phyloP scores from a whole-genome alignment of 2,329 filamentous ascomycete genomes.

The Cercospora canescens region DNA sequence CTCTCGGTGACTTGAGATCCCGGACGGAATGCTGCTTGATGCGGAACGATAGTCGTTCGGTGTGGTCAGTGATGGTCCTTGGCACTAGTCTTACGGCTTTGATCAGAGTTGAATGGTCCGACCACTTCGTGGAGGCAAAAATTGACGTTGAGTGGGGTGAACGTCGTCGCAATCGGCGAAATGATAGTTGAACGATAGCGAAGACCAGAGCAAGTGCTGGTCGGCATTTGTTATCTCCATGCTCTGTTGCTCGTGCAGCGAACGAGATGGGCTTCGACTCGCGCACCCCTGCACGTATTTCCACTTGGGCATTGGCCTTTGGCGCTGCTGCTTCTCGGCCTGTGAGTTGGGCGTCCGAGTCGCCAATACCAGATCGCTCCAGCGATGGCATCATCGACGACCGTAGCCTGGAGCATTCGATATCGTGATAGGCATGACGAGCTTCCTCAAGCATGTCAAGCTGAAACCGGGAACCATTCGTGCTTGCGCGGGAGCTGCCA shows the following conservation, averaged over 20 bases:
- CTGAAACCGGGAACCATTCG: too few species aligned
- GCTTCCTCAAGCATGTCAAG: too few species aligned
- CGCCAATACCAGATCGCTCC: neutral
- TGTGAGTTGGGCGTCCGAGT: neutral
- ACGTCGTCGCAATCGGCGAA: neutral
- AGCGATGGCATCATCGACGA: neutral
- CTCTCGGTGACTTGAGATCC: constrained; percentile 1
- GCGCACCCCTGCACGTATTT: too few species aligned
- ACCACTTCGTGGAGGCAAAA: too few species aligned
- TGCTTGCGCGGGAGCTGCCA: neutral
- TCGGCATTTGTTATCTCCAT: too few species aligned
- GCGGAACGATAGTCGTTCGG: neutral
- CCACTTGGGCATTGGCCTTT: too few species aligned
- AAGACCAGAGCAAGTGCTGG: neutral
- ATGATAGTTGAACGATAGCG: neutral
- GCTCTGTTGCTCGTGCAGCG: too few species aligned
- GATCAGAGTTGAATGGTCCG: neutral
- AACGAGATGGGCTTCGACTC: neutral
- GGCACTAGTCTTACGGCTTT: neutral
- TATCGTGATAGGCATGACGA: too few species aligned
- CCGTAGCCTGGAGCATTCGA: too few species aligned
- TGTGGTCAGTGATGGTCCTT: neutral
- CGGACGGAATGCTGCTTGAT: neutral
- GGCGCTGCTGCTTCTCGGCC: neutral
- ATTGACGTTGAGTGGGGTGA: neutral